These are phyloP conservation scores for Neoarthrinium moseri DNA, from an alignment of 2,329 filamentous ascomycete genomes.

Conservation along the genomic window DNA sequence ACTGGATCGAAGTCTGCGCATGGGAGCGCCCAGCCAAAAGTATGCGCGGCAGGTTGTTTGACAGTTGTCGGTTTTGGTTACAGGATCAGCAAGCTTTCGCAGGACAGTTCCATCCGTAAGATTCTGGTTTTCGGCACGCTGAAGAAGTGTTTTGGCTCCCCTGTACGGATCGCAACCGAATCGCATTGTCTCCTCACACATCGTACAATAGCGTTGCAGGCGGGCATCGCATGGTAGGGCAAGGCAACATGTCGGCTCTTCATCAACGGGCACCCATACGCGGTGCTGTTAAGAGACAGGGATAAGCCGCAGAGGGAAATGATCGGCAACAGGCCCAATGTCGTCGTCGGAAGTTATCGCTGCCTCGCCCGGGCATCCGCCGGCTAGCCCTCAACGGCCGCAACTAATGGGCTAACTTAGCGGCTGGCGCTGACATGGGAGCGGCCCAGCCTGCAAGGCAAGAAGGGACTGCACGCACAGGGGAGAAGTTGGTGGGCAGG, in stretches of 20 bases:
- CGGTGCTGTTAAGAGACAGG: neutral
- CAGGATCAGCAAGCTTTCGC: neutral
- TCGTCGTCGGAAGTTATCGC: slow-evolving; percentile 7
- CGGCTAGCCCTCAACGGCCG: slow-evolving; percentile 1
- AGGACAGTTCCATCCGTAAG: too few relatives aligned
- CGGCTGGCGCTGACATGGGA: neutral
- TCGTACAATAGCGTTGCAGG: slow-evolving; percentile 1
- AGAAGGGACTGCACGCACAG: neutral
- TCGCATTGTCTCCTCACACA: neutral
- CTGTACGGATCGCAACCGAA: neutral
- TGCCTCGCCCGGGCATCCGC: slow-evolving; percentile 6
- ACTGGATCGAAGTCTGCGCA: too few relatives aligned
- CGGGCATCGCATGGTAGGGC: slow-evolving; percentile 1
- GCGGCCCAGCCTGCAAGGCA: neutral
- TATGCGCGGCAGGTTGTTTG: too few relatives aligned
- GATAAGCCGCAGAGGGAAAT: neutral
- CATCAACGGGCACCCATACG: slow-evolving; percentile 1
- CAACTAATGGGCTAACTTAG: neutral
- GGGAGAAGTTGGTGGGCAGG: slow-evolving; percentile 6
- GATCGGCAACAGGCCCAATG: slow-evolving; percentile 1
- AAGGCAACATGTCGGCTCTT: slow-evolving; percentile 7
- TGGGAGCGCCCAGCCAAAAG: too few relatives aligned
- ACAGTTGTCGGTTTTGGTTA: neutral
- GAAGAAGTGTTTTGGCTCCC: neutral
- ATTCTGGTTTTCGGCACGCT: neutral